Conservation (phyloP, 805 yeast species). For the Zygoascus tannicola region DNA sequence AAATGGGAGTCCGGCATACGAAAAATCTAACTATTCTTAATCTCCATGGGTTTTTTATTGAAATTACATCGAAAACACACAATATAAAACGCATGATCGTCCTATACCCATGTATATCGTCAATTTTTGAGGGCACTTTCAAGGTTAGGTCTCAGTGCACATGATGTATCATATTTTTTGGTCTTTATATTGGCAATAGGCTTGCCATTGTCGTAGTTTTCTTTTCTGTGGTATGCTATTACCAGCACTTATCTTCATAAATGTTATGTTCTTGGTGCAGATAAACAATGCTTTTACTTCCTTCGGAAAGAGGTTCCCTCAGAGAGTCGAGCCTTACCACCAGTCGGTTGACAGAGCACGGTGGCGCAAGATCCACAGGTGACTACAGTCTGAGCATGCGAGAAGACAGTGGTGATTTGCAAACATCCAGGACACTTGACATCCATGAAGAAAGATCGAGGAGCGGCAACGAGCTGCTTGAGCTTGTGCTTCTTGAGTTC, state of each 20-base stretch:
- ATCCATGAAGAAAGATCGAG: conserved; percentile 99
- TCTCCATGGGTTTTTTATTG: no score
- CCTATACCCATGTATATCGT: not conserved
- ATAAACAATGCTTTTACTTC: conserved; percentile 56
- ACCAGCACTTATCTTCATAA: not conserved
- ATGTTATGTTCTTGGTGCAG: not conserved
- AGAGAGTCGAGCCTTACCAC: conserved; percentile 99
- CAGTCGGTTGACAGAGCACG: conserved; percentile 97
- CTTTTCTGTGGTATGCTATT: not conserved
- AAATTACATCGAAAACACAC: no score
- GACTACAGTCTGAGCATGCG: conserved; percentile 99
- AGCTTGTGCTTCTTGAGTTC: conserved; percentile 97
- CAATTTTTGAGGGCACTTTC: no score
- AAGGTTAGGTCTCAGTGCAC: no score
- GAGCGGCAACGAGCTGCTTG: conserved; percentile 93
- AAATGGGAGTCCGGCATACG: no score
- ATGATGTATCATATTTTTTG: no score
- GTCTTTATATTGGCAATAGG: no score
- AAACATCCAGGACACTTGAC: conserved; percentile 99
- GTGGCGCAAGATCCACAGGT: conserved; percentile 98
- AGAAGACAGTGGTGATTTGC: conserved; percentile 97
- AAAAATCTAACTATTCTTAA: no score
- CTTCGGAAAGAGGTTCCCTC: conserved; percentile 99
- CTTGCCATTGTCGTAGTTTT: no score
- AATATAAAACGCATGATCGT: no score